Evolutionary conservation across 2,329 filamentous ascomycete species (phyloP), one percentile per base, ranked within the genome.

Genomic region (Botrytis elliptica): DNA sequence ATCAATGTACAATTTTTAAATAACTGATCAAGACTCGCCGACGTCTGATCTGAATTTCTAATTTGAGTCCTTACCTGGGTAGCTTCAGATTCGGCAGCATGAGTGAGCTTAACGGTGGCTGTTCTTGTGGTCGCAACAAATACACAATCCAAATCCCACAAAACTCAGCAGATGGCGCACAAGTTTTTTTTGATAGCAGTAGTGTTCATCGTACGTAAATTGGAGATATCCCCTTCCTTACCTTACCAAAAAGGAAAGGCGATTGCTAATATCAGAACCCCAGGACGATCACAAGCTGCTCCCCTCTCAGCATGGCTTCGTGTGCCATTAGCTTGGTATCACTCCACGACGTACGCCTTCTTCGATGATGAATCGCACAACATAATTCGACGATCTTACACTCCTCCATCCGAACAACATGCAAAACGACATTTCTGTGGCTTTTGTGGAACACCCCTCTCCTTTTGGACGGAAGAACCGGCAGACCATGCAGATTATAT

Each of bases 391-490:
- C 88, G 91, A 59, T 86, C 87, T 66, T 94, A 93, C 82, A 89
- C 88, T 16, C 87, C 90, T 36, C 85, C 85, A 3, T 83, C 85
- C 77, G 87, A 88, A 70, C 85, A 86, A 70, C 74, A 68, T 73
- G 85, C 88, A 1, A 90, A 92, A 81, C 90, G 93, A 68, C 89
- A 94, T 77, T 98, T 98, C 83, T 98, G 95, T 83, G 95, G 95
- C 38, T 97, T 92, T 84, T 97, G 95, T 81, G 95, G 95, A 70
- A 97, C 94, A 0, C 92, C 93, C 20, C 85, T 98, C 71, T 92
- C 91, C 0, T 93, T 91, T 78, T 97, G 94, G 94, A 91, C 90
- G 65, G 94, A 97, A 82, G 83, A 88, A 38, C 92, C 92, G 0
- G 84, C 83, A 0, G 86, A 85, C 70, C 93, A 96, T 81, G 91